Conservation (phyloP, 2,329 filamentous ascomycete genomes). For the Colletotrichum tropicale region DNA sequence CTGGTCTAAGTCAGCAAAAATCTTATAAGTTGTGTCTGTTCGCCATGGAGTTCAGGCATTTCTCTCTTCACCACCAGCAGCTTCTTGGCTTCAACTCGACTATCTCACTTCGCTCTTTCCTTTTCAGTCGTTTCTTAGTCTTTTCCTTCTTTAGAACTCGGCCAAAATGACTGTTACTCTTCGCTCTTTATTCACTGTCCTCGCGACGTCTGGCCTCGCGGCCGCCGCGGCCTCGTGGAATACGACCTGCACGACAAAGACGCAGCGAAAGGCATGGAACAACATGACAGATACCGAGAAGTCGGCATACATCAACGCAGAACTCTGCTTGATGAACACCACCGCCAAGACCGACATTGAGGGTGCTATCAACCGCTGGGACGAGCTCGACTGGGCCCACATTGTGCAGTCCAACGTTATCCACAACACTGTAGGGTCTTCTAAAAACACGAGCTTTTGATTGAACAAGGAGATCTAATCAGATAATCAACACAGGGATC, state of each 20-base stretch:
- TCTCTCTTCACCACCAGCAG: neutral
- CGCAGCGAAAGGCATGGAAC: conserved; percentile 13
- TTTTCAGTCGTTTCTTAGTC: neutral
- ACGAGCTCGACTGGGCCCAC: conserved; percentile 22
- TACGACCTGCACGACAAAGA: neutral
- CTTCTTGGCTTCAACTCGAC: neutral
- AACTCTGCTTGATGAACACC: conserved; percentile 20
- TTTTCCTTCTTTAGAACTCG: neutral
- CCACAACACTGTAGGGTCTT: conserved; percentile 19
- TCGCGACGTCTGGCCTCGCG: neutral
- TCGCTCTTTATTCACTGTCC: neutral
- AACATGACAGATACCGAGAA: conserved; percentile 20
- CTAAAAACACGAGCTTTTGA: conserved; percentile 7
- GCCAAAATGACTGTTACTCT: neutral
- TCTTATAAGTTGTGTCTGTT: neutral
- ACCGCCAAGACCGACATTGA: conserved; percentile 5
- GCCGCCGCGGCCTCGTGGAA: neutral
- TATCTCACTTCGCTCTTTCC: neutral
- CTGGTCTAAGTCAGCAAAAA: neutral
- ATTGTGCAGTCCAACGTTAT: conserved; percentile 16
- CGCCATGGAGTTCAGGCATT: neutral
- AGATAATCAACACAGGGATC: conserved; percentile 18
- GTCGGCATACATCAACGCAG: conserved; percentile 20
- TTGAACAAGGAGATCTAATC: neutral
- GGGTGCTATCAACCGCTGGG: conserved; percentile 16